Percentiles rank a stretch among this genome's conserved stretches.
These are phyloP conservation scores for Russula olivacea DNA, from an alignment of 768 basidiomycete species.

Conservation along the genomic window DNA sequence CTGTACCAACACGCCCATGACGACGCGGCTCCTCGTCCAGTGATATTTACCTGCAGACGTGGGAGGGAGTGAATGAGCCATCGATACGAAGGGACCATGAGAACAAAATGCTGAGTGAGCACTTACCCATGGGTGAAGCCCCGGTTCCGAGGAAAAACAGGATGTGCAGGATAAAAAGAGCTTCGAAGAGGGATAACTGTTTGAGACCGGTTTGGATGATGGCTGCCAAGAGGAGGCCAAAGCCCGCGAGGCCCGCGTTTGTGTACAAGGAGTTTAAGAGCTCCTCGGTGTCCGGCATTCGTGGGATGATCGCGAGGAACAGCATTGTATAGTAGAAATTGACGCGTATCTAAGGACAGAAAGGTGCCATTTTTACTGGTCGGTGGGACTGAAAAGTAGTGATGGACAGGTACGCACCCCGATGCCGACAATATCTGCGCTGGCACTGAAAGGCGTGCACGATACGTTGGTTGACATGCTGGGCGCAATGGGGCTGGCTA, in stretches of 20 bases:
- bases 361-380: background rate
- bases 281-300: slow-evolving; percentile 6
- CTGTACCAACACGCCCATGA: slow-evolving; percentile 3
- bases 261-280: background rate
- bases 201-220: slow-evolving; percentile 2
- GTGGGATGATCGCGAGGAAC: slow-evolving; percentile 9
- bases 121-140: slow-evolving; percentile 9
- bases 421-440: too few relatives aligned
- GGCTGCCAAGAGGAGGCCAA: slow-evolving; percentile 18
- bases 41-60: slow-evolving; percentile 17
- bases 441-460: too few relatives aligned
- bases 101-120: background rate
- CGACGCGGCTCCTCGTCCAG: slow-evolving; percentile 10
- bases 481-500: too few relatives aligned
- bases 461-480: too few relatives aligned
- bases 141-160: slow-evolving; percentile 20
- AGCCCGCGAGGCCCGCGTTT: slow-evolving; percentile 7
- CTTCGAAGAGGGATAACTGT: slow-evolving; percentile 10
- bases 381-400: too few relatives aligned
- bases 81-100: background rate
- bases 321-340: slow-evolving; percentile 18
- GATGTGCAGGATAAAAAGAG: slow-evolving; percentile 13
- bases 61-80: background rate
- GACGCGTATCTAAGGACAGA: slow-evolving; percentile 10
- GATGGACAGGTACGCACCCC: too few relatives aligned